Base-by-base conservation (phyloP, 257 asterid species). In the Capsicum pubescens region DNA sequence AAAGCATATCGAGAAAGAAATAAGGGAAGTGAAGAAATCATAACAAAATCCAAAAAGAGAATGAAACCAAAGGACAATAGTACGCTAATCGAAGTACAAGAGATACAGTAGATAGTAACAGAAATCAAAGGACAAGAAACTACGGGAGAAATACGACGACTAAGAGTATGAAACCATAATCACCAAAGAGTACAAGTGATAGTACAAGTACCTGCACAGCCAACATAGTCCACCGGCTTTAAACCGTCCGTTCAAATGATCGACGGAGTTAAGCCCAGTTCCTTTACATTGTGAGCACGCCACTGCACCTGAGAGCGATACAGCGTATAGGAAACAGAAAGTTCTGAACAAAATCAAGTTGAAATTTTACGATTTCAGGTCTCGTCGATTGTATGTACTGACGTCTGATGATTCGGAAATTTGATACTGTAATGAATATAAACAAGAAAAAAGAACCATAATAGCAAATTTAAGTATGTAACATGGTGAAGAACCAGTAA, bases 151-250 rank as follows among this genome's bases (percentile, higher is more conserved):
- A 44, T 3, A 44, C 7, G 0, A 44, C 8, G 48, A 44, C 48
- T 44, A 44, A 11, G 1, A 26, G 4, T 11, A 6, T 12, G 72
- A 66, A 76, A 76, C 63, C 55, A 69, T 69, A 69, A 69, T 36
- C 32, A 69, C 15, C 52, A 59, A 32, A 21, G 32, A 0, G 80
- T 21, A 67, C 0, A 26, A 67, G 8, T 67, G 7, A 82, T 35
- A 3, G 52, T 3, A 35, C 14, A 61, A 60, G 46, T 89, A 94
- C 99, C 99, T 89, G 95, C 99, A 95, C 81, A 96, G 94, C 98
- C 99, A 96, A 82, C 99, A 96, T 57, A 91, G 56, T 79, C 85
- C 88, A 42, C 99, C 98, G 16, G 97, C 98, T 89, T 96, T 96
- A 90, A 87, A 93, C 95, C 83, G 97, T 21, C 98, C 99, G 35